These are phyloP conservation scores for Neonectria sp. DNA, from an alignment of 2,329 filamentous ascomycete genomes.

Conservation along the genomic window DNA sequence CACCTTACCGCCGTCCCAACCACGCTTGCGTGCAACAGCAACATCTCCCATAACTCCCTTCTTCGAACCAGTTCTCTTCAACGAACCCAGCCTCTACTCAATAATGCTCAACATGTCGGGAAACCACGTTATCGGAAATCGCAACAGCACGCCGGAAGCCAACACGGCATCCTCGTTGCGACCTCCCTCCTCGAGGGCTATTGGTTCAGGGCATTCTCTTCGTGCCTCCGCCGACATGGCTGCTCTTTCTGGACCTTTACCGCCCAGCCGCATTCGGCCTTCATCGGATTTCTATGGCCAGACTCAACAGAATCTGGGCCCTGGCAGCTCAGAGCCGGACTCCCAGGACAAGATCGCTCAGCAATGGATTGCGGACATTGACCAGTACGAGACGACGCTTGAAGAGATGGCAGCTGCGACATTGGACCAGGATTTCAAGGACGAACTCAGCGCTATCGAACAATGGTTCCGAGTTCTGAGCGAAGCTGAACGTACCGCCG, in stretches of 20 bases:
- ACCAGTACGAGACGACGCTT: slow-evolving; percentile 98
- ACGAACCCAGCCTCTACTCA: slow-evolving; percentile 25
- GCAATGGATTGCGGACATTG: slow-evolving; percentile 99
- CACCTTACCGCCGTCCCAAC: slow-evolving; percentile 34
- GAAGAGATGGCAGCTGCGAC: slow-evolving; percentile 99
- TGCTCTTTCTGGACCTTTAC: slow-evolving; percentile 77
- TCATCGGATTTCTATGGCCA: slow-evolving; percentile 96
- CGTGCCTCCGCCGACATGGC: slow-evolving; percentile 98
- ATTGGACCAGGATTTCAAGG: slow-evolving; percentile 99
- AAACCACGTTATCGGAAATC: slow-evolving; percentile 82
- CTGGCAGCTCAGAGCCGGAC: slow-evolving; percentile 80
- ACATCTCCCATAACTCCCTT: slow-evolving; percentile 23
- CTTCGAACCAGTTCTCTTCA: slow-evolving; percentile 25
- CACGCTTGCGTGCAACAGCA: slow-evolving; percentile 37
- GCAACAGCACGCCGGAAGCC: slow-evolving; percentile 97
- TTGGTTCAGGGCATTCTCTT: slow-evolving; percentile 87
- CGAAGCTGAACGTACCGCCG: slow-evolving; percentile 95
- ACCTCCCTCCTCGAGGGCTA: slow-evolving; percentile 82
- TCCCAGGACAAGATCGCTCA: slow-evolving; percentile 93
- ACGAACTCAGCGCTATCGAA: slow-evolving; percentile 98
- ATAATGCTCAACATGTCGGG: slow-evolving; percentile 76
- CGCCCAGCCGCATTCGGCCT: slow-evolving; percentile 87
- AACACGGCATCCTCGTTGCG: slow-evolving; percentile 86
- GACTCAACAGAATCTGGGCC: slow-evolving; percentile 76
- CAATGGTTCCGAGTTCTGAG: slow-evolving; percentile 99